phyloP scores from a whole-genome alignment of 2,329 filamentous ascomycete species.

The Oidium heveae region DNA sequence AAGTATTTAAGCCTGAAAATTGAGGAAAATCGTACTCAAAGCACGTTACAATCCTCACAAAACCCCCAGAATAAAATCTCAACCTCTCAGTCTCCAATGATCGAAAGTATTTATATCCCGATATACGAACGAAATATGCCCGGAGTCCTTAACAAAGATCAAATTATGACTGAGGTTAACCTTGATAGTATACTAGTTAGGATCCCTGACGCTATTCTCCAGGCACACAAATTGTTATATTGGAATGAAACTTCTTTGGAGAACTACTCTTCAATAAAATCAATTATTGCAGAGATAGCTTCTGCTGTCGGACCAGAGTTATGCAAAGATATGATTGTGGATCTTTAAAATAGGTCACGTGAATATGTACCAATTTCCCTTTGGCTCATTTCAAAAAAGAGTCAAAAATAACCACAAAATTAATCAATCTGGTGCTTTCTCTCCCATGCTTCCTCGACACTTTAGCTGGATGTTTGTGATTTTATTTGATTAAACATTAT shows the following conservation, averaged over 20 bases:
- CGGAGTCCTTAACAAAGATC: constrained; percentile 30
- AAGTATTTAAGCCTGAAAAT: constrained; percentile 9
- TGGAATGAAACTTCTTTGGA: constrained; percentile 31
- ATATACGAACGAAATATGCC: constrained; percentile 41
- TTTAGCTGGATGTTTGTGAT: too few relatives aligned
- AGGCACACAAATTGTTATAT: constrained; percentile 25
- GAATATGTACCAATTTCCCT: too few relatives aligned
- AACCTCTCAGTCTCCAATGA: neutral
- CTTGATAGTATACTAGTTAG: constrained; percentile 31
- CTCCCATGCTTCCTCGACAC: too few relatives aligned
- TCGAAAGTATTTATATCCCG: constrained; percentile 13
- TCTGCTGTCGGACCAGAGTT: constrained; percentile 38
- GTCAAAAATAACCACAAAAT: too few relatives aligned
- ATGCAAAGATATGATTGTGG: constrained; percentile 3
- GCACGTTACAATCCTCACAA: neutral
- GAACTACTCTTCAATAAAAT: constrained; percentile 28
- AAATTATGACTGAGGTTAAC: constrained; percentile 25
- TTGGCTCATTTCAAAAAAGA: too few relatives aligned
- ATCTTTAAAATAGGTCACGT: neutral
- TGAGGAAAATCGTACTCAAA: neutral
- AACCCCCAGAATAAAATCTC: constrained; percentile 1
- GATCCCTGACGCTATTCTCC: constrained; percentile 17
- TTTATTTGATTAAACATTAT: too few relatives aligned
- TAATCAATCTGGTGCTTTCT: too few relatives aligned
- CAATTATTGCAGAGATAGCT: constrained; percentile 38